Conservation (phyloP, 371 early-diverging fungal species). For the Cladochytrium tenue region DNA sequence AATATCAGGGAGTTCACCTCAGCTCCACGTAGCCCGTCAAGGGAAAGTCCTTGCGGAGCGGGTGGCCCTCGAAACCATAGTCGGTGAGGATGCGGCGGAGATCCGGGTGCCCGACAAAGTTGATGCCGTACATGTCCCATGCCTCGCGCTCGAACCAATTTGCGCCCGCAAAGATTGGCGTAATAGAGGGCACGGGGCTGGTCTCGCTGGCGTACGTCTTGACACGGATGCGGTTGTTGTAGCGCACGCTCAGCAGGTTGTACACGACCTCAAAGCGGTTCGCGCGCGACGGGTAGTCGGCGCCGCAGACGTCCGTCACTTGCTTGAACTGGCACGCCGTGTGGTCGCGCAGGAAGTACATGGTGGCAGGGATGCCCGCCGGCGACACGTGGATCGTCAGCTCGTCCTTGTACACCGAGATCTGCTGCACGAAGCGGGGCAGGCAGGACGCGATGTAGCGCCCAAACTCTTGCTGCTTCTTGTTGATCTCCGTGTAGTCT, state of each 20-base stretch:
- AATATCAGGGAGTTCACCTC: slow-evolving; percentile 25
- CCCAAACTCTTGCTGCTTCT: slow-evolving; percentile 63
- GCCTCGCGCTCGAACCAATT: slow-evolving; percentile 98
- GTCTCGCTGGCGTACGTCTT: slow-evolving; percentile 94
- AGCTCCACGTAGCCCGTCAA: slow-evolving; percentile 94
- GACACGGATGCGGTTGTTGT: slow-evolving; percentile 93
- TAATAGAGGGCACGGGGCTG: slow-evolving; percentile 80
- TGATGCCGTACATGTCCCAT: slow-evolving; percentile 97
- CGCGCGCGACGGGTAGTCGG: slow-evolving; percentile 86
- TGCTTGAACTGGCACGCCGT: slow-evolving; percentile 90
- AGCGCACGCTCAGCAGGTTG: slow-evolving; percentile 82
- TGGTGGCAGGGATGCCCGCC: slow-evolving; percentile 71
- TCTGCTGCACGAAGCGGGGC: slow-evolving; percentile 96
- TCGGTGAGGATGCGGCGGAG: slow-evolving; percentile 90
- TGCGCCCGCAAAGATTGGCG: slow-evolving; percentile 72
- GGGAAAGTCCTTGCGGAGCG: slow-evolving; percentile 97
- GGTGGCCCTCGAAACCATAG: slow-evolving; percentile 97
- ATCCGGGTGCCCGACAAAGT: slow-evolving; percentile 95
- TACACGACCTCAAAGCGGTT: slow-evolving; percentile 97
- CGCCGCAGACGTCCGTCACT: slow-evolving; percentile 81
- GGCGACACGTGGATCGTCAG: slow-evolving; percentile 91
- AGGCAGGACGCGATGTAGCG: slow-evolving; percentile 82
- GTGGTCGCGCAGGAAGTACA: slow-evolving; percentile 92
- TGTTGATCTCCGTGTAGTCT: neutral
- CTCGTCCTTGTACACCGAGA: slow-evolving; percentile 95